Conservation (phyloP, 2,329 filamentous ascomycete genomes). For the Trichoderma koningii region DNA sequence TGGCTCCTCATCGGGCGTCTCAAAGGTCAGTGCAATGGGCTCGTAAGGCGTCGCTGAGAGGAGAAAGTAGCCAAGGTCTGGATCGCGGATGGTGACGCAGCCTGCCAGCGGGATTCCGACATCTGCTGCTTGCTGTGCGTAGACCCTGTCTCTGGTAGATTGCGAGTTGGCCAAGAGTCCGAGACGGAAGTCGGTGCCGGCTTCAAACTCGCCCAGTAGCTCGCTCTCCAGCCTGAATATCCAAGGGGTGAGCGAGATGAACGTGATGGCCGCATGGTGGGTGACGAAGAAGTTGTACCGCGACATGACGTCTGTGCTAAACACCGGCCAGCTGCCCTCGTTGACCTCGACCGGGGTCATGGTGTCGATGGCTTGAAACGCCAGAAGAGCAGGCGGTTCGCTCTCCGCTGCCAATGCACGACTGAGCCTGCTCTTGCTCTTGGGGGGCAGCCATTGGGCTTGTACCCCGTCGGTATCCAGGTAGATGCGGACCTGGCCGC, state of each 20-base stretch:
- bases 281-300: conserved; percentile 66
- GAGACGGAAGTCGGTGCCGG: conserved; percentile 63
- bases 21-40: conserved; percentile 61
- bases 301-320: conserved; percentile 62
- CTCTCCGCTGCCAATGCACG: conserved; percentile 43
- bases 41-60: conserved; percentile 61
- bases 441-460: conserved; percentile 66
- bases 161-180: conserved; percentile 61
- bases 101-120: conserved; percentile 55
- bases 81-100: conserved; percentile 57
- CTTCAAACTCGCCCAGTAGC: conserved; percentile 56
- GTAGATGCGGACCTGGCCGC: conserved; percentile 62
- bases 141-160: conserved; percentile 59
- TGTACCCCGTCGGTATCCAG: conserved; percentile 64
- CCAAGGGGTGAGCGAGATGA: conserved; percentile 63
- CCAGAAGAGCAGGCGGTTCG: conserved; percentile 54
- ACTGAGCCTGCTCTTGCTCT: conserved; percentile 51
- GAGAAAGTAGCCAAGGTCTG: conserved; percentile 65
- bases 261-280: conserved; percentile 61
- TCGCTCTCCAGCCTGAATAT: conserved; percentile 65
- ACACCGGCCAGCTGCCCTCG: conserved; percentile 63
- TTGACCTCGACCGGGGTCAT: conserved; percentile 57
- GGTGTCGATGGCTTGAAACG: conserved; percentile 65
- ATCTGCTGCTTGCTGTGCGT: conserved; percentile 54
- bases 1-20: conserved; percentile 57